Percentiles rank a stretch among this genome's conserved stretches.
These are phyloP conservation scores for Rosellinia necatrix DNA, from an alignment of 2,329 filamentous ascomycete genomes.

Conservation along the genomic window DNA sequence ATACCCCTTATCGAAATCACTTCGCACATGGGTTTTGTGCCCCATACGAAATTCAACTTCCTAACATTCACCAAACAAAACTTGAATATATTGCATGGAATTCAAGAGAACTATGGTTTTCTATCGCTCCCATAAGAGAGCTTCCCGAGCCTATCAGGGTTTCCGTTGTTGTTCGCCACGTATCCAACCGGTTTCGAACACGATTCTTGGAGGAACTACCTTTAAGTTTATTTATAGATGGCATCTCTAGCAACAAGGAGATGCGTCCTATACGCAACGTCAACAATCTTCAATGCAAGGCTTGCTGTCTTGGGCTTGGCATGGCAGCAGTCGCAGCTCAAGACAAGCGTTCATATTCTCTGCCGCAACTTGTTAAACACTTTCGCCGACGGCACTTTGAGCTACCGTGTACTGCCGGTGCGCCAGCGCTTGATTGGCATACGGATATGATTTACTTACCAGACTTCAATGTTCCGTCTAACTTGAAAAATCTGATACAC, in stretches of 20 bases:
- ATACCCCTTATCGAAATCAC: slow-evolving; percentile 30
- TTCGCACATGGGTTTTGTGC: slow-evolving; percentile 23
- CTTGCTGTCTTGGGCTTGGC: slow-evolving; percentile 51
- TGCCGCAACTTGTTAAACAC: slow-evolving; percentile 64
- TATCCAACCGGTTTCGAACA: slow-evolving; percentile 60
- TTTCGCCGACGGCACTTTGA: slow-evolving; percentile 54
- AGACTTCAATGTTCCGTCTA: slow-evolving; percentile 40
- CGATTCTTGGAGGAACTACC: slow-evolving; percentile 62
- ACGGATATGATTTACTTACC: slow-evolving; percentile 53
- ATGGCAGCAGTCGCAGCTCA: slow-evolving; percentile 34
- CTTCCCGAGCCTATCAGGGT: slow-evolving; percentile 66
- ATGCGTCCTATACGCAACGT: slow-evolving; percentile 61
- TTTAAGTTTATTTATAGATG: slow-evolving; percentile 63
- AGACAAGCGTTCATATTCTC: slow-evolving; percentile 53
- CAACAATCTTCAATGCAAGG: slow-evolving; percentile 59
- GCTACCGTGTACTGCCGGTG: slow-evolving; percentile 31
- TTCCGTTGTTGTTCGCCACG: slow-evolving; percentile 66
- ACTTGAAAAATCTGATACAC: slow-evolving; percentile 37
- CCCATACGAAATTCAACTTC: slow-evolving; percentile 36
- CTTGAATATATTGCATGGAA: slow-evolving; percentile 58
- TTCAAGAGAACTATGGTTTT: slow-evolving; percentile 67
- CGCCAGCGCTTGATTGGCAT: slow-evolving; percentile 48
- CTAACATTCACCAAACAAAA: slow-evolving; percentile 51
- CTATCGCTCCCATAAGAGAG: slow-evolving; percentile 62
- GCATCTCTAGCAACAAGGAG: slow-evolving; percentile 58